Conservation (phyloP, 176 grass and related monocot species). For the Oryza meridionalis region DNA sequence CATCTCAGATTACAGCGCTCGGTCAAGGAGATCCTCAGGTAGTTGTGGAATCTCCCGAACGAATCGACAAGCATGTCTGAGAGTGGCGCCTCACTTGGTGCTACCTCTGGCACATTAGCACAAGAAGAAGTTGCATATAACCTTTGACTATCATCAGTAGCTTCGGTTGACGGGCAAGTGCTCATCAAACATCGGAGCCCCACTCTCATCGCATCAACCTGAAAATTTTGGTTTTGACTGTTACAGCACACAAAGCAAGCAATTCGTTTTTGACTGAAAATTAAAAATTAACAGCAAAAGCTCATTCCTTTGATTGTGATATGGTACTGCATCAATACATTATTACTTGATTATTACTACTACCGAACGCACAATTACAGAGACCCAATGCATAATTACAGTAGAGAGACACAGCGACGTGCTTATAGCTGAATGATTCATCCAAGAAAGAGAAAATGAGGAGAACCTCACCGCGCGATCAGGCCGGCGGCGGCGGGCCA, state of each 20-base stretch:
- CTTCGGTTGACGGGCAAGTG: background rate
- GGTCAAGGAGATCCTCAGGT: constrained; percentile 81
- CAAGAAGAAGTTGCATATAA: constrained; percentile 51
- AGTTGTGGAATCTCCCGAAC: constrained; percentile 86
- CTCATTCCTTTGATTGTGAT: background rate
- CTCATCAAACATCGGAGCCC: constrained; percentile 26
- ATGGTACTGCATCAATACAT: background rate
- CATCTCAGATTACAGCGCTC: constrained; percentile 90
- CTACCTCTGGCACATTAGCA: constrained; percentile 37
- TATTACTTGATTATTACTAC: too few relatives aligned
- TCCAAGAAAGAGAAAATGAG: background rate
- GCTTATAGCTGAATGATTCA: background rate
- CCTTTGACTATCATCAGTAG: constrained; percentile 22
- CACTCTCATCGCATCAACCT: constrained; percentile 40
- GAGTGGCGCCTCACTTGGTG: constrained; percentile 25
- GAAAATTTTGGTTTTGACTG: background rate
- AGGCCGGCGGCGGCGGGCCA: constrained; percentile 20
- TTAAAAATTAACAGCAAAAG: background rate
- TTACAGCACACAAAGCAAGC: background rate
- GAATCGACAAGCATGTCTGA: constrained; percentile 84
- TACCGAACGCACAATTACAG: too few relatives aligned
- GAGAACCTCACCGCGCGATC: constrained; percentile 20
- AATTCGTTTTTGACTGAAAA: background rate
- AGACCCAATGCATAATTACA: too few relatives aligned
- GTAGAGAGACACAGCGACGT: background rate